A percentile compares a stretch with the other conserved stretches of the same genome.
phyloP scores from a whole-genome alignment of 169 alveolate species.

The Nephromyces sp. region DNA sequence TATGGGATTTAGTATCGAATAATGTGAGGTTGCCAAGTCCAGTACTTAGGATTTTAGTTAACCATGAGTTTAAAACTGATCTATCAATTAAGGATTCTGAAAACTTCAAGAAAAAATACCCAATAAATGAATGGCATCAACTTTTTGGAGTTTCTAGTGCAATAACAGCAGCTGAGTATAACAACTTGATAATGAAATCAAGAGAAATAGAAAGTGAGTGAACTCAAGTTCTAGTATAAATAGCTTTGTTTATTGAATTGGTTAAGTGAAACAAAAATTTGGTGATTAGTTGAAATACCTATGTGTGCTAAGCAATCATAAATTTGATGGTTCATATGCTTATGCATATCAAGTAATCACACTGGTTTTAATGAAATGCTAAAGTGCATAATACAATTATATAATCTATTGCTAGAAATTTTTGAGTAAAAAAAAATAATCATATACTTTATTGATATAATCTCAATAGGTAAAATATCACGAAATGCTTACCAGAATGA shows the following conservation, averaged over 20 bases:
- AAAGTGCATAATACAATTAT: no score
- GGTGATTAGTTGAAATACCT: background rate
- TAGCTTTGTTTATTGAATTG: background rate
- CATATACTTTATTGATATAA: background rate
- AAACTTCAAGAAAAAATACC: background rate
- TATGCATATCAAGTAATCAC: no score
- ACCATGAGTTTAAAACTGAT: no score
- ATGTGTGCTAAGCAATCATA: no score
- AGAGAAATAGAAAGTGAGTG: background rate
- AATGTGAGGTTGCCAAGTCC: background rate
- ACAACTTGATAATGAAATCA: background rate
- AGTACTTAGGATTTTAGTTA: no score
- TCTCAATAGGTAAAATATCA: background rate
- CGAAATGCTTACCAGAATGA: no score
- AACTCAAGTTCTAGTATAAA: background rate
- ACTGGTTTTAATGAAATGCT: no score
- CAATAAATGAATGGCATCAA: background rate
- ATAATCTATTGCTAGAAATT: background rate
- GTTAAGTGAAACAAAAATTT: background rate
- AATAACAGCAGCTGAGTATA: background rate
- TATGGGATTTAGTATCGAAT: background rate
- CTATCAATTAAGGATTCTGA: background rate
- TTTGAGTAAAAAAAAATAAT: background rate
- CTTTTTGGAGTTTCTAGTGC: background rate
- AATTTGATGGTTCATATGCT: no score